A percentile compares a stretch with the other conserved stretches of the same genome.
phyloP scores from a whole-genome alignment of 2,329 filamentous ascomycete species.

The Trichoderma sp. region DNA sequence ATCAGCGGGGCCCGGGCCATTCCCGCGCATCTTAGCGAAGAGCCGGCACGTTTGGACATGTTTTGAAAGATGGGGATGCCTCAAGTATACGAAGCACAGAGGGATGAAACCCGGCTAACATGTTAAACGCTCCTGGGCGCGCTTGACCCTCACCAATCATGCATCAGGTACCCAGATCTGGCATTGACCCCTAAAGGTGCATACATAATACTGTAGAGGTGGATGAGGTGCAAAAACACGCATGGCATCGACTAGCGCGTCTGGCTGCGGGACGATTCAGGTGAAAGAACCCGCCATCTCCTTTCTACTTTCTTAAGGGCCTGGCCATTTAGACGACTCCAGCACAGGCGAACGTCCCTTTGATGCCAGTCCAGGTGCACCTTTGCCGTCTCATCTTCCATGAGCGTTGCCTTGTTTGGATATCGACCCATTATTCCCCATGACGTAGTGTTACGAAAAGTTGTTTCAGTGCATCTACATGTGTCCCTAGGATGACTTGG shows the following conservation, averaged over 20 bases:
- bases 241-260: not conserved
- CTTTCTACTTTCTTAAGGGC: not conserved
- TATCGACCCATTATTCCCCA: not conserved
- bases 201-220: not conserved
- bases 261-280: not conserved
- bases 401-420: not conserved
- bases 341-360: not conserved
- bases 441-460: constrained; percentile 1
- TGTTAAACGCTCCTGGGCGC: constrained; percentile 2
- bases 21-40: not conserved
- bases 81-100: constrained; percentile 12
- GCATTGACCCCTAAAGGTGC: not conserved
- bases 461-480: not conserved
- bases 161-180: not conserved
- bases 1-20: constrained; percentile 2
- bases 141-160: constrained; percentile 3
- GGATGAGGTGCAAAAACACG: not conserved
- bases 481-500: not conserved
- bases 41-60: constrained; percentile 11
- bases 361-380: not conserved
- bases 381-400: not conserved
- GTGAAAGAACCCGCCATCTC: not conserved
- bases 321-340: not conserved
- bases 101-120: constrained; percentile 16
- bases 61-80: constrained; percentile 13